Base-by-base conservation (phyloP, 2,329 filamentous ascomycete genomes). In the Penicillium paneum region DNA sequence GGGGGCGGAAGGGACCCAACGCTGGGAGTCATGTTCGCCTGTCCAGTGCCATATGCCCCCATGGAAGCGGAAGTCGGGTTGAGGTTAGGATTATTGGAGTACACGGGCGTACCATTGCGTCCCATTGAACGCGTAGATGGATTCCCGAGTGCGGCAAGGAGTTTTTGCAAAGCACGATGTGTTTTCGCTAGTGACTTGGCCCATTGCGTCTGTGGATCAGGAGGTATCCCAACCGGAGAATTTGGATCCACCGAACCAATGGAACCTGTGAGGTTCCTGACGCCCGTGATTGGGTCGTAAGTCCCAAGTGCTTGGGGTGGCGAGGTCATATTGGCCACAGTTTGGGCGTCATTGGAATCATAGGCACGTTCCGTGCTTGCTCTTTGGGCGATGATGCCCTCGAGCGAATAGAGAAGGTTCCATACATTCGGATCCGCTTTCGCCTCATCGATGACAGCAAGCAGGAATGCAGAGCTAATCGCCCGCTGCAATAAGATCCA, bases 401-500 rank as follows among this genome's bases (percentile, higher is more conserved):
- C 76, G 1, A 79, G 67, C 34, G 74, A 68, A 34, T 68, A 71
- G 7, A 79, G 62, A 3, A 79, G 67, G 11, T 60, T 65, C 62
- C 71, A 72, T 17, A 77, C 71, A 8, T 69, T 68, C 1, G 72
- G 60, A 26, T 77, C 71, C 3, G 68, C 67, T 55, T 76, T 76
- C 17, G 73, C 71, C 55, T 79, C 77, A 13, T 76, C 74, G 6
- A 76, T 68, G 8, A 78, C 75, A 2, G 75, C 77, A 17, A 79
- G 68, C 2, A 79, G 65, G 60, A 79, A 78, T 15, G 76, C 75
- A 6, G 74, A 76, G 46, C 76, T 78, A 52, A 79, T 76, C 31
- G 76, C 74, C 24, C 77, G 73, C 56, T 79, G 77, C 21, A 79
- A 58, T 19, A 72, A 71, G 44, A 78, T 77, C 77, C 77, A 79